Conservation (phyloP, 208 protist species). For the Trypanosoma melophagium region DNA sequence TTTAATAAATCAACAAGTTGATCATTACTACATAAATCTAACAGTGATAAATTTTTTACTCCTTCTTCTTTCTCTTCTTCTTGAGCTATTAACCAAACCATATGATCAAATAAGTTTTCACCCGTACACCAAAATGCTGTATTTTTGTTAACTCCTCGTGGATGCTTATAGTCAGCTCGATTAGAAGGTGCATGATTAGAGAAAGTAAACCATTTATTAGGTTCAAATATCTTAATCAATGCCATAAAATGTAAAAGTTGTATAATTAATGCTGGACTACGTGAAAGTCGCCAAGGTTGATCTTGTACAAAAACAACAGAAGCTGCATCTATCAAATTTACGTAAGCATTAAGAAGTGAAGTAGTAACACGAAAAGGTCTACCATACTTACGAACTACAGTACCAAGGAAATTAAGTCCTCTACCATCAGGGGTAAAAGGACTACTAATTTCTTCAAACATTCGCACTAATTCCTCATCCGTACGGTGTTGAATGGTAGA, state of each 20-base stretch:
- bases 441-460: constrained; percentile 67
- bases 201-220: constrained; percentile 81
- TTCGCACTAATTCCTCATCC: constrained; percentile 62
- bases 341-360: constrained; percentile 60
- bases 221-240: constrained; percentile 79
- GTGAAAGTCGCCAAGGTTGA: constrained; percentile 67
- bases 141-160: constrained; percentile 55
- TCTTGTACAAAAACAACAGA: constrained; percentile 58
- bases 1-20: constrained; percentile 65
- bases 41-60: constrained; percentile 16
- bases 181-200: constrained; percentile 65
- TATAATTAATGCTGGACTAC: constrained; percentile 47
- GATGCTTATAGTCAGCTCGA: constrained; percentile 81
- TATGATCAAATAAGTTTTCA: constrained; percentile 58
- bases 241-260: constrained; percentile 85
- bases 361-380: constrained; percentile 61
- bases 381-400: constrained; percentile 64
- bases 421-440: constrained; percentile 73
- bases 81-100: constrained; percentile 39
- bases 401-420: constrained; percentile 66
- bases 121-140: constrained; percentile 56
- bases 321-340: constrained; percentile 59
- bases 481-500: constrained; percentile 53
- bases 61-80: constrained; percentile 1
- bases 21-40: constrained; percentile 34